A percentile compares a stretch with the other conserved stretches of the same genome.
These are phyloP conservation scores for Plasmodium relictum DNA, from an alignment of 169 alveolate genomes.

Conservation along the genomic window DNA sequence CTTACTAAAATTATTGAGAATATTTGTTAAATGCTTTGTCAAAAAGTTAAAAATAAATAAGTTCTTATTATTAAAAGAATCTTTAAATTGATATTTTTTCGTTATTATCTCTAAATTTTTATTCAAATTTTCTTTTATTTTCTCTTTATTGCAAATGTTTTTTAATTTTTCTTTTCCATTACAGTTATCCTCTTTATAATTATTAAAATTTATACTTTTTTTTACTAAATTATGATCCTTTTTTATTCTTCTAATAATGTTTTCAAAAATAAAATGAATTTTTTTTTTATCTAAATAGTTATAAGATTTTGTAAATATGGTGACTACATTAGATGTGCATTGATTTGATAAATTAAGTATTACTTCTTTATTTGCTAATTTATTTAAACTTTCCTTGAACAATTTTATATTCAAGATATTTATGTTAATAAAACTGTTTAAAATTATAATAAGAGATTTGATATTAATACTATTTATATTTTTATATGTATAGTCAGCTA, in stretches of 20 bases:
- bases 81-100: background rate
- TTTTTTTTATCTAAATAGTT: conserved; percentile 31
- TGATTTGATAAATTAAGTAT: conserved; percentile 40
- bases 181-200: background rate
- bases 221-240: background rate
- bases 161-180: background rate
- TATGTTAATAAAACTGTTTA: conserved; percentile 44
- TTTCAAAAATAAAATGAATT: conserved; percentile 11
- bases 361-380: conserved; percentile 20
- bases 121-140: background rate
- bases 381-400: conserved; percentile 11
- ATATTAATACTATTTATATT: conserved; percentile 31
- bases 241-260: conserved; percentile 30
- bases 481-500: conserved; percentile 28
- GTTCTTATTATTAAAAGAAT: background rate
- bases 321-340: conserved; percentile 51
- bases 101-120: background rate
- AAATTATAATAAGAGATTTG: conserved; percentile 34
- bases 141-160: background rate
- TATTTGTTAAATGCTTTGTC: conserved; percentile 54
- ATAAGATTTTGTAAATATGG: conserved; percentile 48
- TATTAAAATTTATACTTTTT: background rate
- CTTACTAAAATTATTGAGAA: conserved; percentile 61
- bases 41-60: conserved; percentile 27
- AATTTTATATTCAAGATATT: conserved; percentile 21